Percentiles rank a stretch among this genome's conserved stretches.
phyloP scores from a whole-genome alignment of 108 stramenopile species.

The Pseudonitzschia multistriata region DNA sequence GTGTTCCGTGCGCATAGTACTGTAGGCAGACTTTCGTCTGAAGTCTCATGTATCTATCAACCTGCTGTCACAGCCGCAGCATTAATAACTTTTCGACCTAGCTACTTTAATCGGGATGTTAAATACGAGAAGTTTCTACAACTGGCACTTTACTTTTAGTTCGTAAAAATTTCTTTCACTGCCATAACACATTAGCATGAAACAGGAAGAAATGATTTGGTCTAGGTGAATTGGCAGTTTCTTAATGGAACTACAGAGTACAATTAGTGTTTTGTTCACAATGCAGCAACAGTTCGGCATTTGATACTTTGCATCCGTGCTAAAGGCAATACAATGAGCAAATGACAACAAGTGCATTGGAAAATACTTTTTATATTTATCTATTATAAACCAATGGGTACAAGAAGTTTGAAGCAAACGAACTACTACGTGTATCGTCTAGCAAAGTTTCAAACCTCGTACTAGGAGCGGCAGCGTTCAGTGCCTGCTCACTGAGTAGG shows the following conservation, averaged over 20 bases:
- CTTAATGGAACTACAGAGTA: too few species aligned
- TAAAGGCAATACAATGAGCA: too few species aligned
- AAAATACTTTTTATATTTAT: neutral
- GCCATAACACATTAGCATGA: too few species aligned
- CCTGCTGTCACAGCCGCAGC: slow-evolving; percentile 2
- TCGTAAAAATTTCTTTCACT: too few species aligned
- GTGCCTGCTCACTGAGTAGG: neutral
- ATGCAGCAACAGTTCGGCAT: too few species aligned
- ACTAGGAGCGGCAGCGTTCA: neutral
- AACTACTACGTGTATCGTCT: neutral
- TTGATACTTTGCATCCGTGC: too few species aligned
- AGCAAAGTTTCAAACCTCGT: neutral
- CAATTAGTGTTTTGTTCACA: too few species aligned
- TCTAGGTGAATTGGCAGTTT: too few species aligned
- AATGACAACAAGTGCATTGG: neutral
- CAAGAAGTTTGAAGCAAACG: neutral
- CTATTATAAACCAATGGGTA: neutral
- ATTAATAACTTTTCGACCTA: neutral
- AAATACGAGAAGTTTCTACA: neutral
- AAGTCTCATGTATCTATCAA: neutral
- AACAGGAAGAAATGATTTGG: too few species aligned
- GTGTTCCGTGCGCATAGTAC: neutral
- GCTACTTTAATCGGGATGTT: slow-evolving; percentile 6
- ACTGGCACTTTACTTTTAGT: neutral
- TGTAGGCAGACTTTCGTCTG: neutral